These are phyloP conservation scores for Pisolithus tinctorius DNA, from an alignment of 768 basidiomycete species.

Conservation along the genomic window DNA sequence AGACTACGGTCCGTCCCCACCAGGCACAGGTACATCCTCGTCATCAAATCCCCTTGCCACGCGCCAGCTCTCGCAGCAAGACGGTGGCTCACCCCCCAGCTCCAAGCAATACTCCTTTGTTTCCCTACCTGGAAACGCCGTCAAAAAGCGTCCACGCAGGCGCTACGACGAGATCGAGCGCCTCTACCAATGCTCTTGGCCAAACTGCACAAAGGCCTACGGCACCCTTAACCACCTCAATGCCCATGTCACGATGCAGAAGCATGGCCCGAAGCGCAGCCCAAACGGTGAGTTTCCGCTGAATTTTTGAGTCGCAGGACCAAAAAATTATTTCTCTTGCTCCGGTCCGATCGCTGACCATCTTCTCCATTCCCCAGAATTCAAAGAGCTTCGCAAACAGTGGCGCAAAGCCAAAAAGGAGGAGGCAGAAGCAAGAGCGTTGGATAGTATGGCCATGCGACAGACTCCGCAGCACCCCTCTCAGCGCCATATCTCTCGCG, in stretches of 20 bases:
- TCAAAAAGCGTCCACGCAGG: slow-evolving; percentile 78
- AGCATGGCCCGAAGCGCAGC: slow-evolving; percentile 85
- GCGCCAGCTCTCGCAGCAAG: slow-evolving; percentile 14
- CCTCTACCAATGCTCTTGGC: slow-evolving; percentile 82
- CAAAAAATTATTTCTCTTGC: slow-evolving; percentile 2
- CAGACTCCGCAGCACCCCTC: slow-evolving; percentile 12
- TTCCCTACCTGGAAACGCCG: slow-evolving; percentile 69
- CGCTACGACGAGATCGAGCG: slow-evolving; percentile 95
- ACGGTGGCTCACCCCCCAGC: slow-evolving; percentile 31
- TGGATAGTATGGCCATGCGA: slow-evolving; percentile 8
- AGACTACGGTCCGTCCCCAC: slow-evolving; percentile 55
- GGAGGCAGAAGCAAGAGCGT: slow-evolving; percentile 25
- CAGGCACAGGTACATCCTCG: slow-evolving; percentile 54
- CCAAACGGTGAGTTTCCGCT: slow-evolving; percentile 64
- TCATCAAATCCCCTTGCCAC: slow-evolving; percentile 38
- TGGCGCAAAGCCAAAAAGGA: slow-evolving; percentile 96
- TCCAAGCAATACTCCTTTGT: slow-evolving; percentile 80
- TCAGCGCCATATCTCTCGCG: slow-evolving; percentile 17
- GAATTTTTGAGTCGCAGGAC: not conserved
- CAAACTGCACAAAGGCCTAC: slow-evolving; percentile 74
- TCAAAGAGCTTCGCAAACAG: slow-evolving; percentile 94
- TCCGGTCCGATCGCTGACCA: slow-evolving; percentile 2
- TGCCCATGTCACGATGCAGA: slow-evolving; percentile 97
- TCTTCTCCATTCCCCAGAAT: slow-evolving; percentile 52
- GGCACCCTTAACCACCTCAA: slow-evolving; percentile 97